These are phyloP conservation scores for Trifolium repens DNA, from an alignment of 306 rosid species.

Conservation along the genomic window DNA sequence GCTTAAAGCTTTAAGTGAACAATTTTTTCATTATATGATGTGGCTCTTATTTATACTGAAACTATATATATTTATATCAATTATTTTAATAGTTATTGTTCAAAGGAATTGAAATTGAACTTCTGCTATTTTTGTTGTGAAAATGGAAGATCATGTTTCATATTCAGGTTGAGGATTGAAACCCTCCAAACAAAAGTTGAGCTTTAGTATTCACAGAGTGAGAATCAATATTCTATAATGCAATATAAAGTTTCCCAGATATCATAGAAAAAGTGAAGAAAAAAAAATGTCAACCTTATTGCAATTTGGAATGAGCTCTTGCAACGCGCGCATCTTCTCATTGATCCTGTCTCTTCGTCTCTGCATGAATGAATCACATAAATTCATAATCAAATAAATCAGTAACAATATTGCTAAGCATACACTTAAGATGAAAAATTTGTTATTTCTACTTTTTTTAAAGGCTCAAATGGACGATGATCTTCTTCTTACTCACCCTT, in stretches of 20 bases:
- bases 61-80: not conserved
- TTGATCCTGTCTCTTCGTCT: slow-evolving; percentile 85
- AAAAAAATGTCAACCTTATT: slow-evolving; percentile 62
- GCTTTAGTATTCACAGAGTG: slow-evolving; percentile 23
- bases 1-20: not conserved
- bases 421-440: slow-evolving; percentile 6
- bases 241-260: slow-evolving; percentile 7
- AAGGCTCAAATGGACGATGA: slow-evolving; percentile 19
- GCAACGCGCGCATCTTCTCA: slow-evolving; percentile 89
- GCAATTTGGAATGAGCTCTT: slow-evolving; percentile 94
- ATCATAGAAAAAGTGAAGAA: slow-evolving; percentile 23
- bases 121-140: not conserved
- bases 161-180: not conserved
- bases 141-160: not conserved
- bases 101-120: not conserved
- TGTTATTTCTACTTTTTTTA: not conserved
- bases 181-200: not conserved
- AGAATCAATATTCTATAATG: slow-evolving; percentile 20
- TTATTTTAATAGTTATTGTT: not conserved
- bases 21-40: not conserved
- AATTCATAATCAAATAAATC: slow-evolving; percentile 35
- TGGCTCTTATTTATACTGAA: not conserved
- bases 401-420: slow-evolving; percentile 27
- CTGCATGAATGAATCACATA: slow-evolving; percentile 51
- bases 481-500: slow-evolving; percentile 66